Evolutionary conservation across 371 early-diverging fungal species (phyloP).

Genomic region (Vairimorpha necatrix): DNA sequence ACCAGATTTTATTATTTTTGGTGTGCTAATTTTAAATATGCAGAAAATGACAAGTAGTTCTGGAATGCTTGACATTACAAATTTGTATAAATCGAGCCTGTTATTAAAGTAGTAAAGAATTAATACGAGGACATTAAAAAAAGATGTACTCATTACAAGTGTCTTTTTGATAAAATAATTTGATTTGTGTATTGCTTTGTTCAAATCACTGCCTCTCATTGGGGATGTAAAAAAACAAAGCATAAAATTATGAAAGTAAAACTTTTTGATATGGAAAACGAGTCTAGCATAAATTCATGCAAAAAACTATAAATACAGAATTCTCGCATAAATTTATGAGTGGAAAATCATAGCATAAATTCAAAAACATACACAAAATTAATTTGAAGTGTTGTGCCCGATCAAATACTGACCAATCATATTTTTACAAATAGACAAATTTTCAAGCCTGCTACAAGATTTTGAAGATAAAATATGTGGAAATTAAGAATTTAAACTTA

Average conservation of each 20-base stretch:
- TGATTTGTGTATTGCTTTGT: conserved; percentile 24
- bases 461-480: neutral
- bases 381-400: too few relatives aligned
- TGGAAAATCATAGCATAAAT: too few relatives aligned
- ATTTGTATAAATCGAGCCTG: neutral
- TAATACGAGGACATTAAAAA: conserved; percentile 17
- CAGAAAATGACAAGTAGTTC: conserved; percentile 12
- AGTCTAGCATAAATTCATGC: too few relatives aligned
- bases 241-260: neutral
- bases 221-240: neutral
- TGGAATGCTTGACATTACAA: conserved; percentile 19
- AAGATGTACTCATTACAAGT: neutral
- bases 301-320: too few relatives aligned
- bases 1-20: neutral
- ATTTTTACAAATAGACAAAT: too few relatives aligned
- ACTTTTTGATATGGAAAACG: neutral
- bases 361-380: too few relatives aligned
- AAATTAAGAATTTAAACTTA: neutral
- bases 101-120: conserved; percentile 20
- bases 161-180: conserved; percentile 24
- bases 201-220: conserved; percentile 42
- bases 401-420: too few relatives aligned
- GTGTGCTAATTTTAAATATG: conserved; percentile 30
- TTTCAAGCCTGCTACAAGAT: neutral
- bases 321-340: too few relatives aligned